These are phyloP conservation scores for Botrytis tulipae DNA, from an alignment of 2,329 filamentous ascomycete species.

Conservation along the genomic window DNA sequence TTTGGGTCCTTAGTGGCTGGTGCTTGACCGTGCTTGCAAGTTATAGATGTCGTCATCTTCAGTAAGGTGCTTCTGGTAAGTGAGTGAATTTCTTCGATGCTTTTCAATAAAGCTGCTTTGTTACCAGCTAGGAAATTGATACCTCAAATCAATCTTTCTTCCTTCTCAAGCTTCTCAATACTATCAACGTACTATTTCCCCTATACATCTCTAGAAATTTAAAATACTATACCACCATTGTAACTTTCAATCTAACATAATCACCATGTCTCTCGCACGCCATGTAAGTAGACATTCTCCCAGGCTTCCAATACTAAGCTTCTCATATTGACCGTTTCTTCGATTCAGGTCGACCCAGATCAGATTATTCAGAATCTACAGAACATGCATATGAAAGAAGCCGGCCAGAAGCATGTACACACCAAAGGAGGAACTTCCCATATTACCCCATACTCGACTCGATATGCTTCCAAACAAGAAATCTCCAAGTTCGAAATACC, in stretches of 20 bases:
- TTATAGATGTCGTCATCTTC: conserved; percentile 4
- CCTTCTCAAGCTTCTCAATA: background rate
- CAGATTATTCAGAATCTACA: conserved; percentile 54
- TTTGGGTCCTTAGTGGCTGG: background rate
- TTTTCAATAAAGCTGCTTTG: background rate
- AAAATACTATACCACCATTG: background rate
- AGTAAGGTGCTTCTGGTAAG: background rate
- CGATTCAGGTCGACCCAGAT: conserved; percentile 51
- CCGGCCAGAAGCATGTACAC: conserved; percentile 40
- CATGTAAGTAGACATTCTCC: conserved; percentile 41
- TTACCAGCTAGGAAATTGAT: background rate
- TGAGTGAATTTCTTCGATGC: background rate
- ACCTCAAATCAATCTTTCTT: background rate
- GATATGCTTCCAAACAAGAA: conserved; percentile 53
- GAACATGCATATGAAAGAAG: conserved; percentile 43
- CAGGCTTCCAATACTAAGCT: background rate
- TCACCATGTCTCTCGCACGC: conserved; percentile 49
- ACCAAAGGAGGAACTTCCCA: conserved; percentile 47
- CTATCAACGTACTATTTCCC: background rate
- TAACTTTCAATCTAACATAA: background rate
- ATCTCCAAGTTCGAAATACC: conserved; percentile 61
- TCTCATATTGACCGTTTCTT: background rate
- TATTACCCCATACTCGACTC: conserved; percentile 56
- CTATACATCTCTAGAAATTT: background rate
- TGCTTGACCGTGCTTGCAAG: background rate